Evolutionary conservation across 2,329 filamentous ascomycete species (phyloP), one percentile per base, ranked within the genome.

Genomic region (Stagonosporopsis vannaccii): DNA sequence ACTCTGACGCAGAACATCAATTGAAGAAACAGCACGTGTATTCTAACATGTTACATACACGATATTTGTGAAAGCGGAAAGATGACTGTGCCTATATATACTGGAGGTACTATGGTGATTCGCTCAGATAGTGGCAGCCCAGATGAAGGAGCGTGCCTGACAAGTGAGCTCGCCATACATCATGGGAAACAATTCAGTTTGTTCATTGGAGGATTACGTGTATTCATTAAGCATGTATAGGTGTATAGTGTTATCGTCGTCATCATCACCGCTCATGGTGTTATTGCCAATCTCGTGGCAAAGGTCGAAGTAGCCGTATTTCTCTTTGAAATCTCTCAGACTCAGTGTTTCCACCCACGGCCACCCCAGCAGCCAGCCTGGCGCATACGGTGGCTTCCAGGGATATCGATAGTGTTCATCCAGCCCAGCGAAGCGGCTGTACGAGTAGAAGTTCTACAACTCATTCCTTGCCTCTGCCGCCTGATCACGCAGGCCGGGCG

Each of bases 401-500:
- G 72, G 71, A 45, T 75, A 75, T 59, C 65, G 50, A 58, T 66
- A 75, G 15, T 37, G 45, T 13, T 52, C 56, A 28, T 41, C 23
- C 8, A 50, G 30, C 8, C 26, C 40, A 35, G 35, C 19, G 20
- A 51, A 45, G 32, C 33, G 51, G 33, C 37, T 45, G 25, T 41
- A 51, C n/a, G 19, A 32, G n/a, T 44, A 37, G 41, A 45, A 36
- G 12, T 61, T 63, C 70, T 68, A 73, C 71, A 71, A 72, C 68
- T 73, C 72, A 28, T 70, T 73, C 61, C 67, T 71, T 12, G 71
- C 71, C 17, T 67, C 62, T 36, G 74, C 71, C 12, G 72, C 73
- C 55, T 76, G 73, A 28, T 74, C 62, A 35, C 73, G 72, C 17
- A 77, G 65, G 35, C 69, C 71, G 1, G 73, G 73, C 1, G 75